These are phyloP conservation scores for Nidularia sp. DNA, from an alignment of 768 basidiomycete genomes.

Conservation along the genomic window DNA sequence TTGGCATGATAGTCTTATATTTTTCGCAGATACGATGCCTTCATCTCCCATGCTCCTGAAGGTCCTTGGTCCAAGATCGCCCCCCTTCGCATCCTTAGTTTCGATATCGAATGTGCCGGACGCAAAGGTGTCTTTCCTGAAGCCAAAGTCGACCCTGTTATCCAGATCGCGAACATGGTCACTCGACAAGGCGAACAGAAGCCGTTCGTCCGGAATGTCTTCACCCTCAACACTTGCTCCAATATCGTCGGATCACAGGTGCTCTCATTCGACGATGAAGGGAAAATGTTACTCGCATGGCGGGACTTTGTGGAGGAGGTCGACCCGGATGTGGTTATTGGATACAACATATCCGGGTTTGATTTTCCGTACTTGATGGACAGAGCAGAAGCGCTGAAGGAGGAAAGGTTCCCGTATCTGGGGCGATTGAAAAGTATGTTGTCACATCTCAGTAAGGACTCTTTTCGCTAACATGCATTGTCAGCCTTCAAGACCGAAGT, in stretches of 20 bases:
- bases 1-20: background rate
- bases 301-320: conserved; percentile 83
- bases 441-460: background rate
- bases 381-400: conserved; percentile 80
- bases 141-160: conserved; percentile 85
- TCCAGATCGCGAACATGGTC: conserved; percentile 99
- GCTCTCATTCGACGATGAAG: conserved; percentile 74
- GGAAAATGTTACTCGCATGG: conserved; percentile 77
- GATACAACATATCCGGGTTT: conserved; percentile 92
- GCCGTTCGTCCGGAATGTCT: conserved; percentile 95
- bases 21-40: conserved; percentile 63
- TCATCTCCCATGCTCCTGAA: conserved; percentile 90
- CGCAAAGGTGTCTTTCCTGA: conserved; percentile 98
- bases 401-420: conserved; percentile 62
- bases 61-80: conserved; percentile 91
- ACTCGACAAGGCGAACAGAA: conserved; percentile 91
- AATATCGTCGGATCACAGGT: conserved; percentile 99
- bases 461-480: conserved; percentile 2
- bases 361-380: conserved; percentile 97
- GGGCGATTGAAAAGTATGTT: conserved; percentile 70
- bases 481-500: conserved; percentile 54
- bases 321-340: conserved; percentile 94
- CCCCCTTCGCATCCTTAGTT: conserved; percentile 90
- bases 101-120: conserved; percentile 99
- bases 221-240: conserved; percentile 91